Base-by-base conservation (phyloP, 1,284 basidiomycete species). In the Boletus sp. region DNA sequence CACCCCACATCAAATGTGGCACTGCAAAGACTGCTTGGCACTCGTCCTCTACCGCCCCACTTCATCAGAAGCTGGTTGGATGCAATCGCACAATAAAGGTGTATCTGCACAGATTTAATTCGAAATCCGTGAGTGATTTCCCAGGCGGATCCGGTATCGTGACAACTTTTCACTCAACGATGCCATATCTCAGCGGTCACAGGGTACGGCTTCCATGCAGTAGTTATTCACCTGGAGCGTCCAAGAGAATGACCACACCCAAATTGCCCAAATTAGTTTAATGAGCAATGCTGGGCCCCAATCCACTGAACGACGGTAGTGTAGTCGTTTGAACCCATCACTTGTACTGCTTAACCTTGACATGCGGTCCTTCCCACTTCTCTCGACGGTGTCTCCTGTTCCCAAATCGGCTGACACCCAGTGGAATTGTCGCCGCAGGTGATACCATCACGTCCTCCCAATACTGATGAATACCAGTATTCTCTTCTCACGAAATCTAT, bases 401-500 rank as follows among this genome's bases (percentile, higher is more conserved):
- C 16, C 30, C 6, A 5, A 35, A 8, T 32, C n/a, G 6, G 10
- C 13, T 2, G 17, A 6, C 8, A 16, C 14, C 14, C 27, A 27
- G 22, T 22, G 22, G 8, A 26, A 16, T 33, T 4, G 30, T 33
- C n/a, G 14, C 16, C 30, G 4, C 6, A 32, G 41, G 27, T 9
- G 8, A 26, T 17, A 27, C 17, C 3, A 38, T 13, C 34, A 20
- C 19, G 37, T 33, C 20, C 41, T 44, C 27, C 27, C 41, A 19
- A 30, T 35, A n/a, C 25, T 12, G 35, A 30, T 19, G 17, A 13
- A 13, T 17, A 7, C 14, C 22, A 17, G 5, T 9, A 14, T 55
- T 57, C n/a, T 33, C n/a, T 33, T 33, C 55, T 44, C 52, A 60
- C 45, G 56, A 26, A 10, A 8, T 37, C 44, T 41, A 37, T 32